A percentile compares a stretch with the other conserved stretches of the same genome.
Evolutionary conservation across 108 stramenopile genomes (phyloP).

Genomic region (Asterionellopsis glacialis): DNA sequence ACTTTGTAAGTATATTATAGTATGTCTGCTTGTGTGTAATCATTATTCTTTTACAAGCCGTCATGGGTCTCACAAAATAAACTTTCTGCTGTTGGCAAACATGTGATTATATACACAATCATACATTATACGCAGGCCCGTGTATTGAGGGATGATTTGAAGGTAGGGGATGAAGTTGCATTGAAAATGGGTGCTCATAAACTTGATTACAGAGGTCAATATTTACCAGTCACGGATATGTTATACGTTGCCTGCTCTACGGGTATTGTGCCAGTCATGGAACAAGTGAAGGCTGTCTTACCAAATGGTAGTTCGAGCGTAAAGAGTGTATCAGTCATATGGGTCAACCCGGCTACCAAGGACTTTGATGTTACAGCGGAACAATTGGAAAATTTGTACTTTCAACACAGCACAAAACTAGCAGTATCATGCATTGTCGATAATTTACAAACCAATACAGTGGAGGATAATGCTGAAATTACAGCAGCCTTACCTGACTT

Average conservation of each 20-base stretch:
- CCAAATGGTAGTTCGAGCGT: constrained; percentile 54
- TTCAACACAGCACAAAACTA: constrained; percentile 62
- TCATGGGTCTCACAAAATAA: background rate
- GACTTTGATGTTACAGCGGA: constrained; percentile 66
- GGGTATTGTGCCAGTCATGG: constrained; percentile 66
- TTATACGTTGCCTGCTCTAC: constrained; percentile 53
- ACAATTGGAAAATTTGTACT: constrained; percentile 60
- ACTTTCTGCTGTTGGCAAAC: background rate
- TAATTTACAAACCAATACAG: constrained; percentile 23
- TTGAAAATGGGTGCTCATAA: constrained; percentile 50
- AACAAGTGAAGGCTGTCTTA: constrained; percentile 55
- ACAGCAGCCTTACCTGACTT: constrained; percentile 58
- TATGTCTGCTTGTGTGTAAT: no score
- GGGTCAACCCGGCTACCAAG: constrained; percentile 48
- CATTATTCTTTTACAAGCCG: background rate
- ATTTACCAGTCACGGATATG: constrained; percentile 72
- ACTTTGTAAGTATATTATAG: constrained; percentile 49
- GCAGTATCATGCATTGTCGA: constrained; percentile 65
- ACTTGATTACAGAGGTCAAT: constrained; percentile 50
- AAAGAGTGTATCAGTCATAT: constrained; percentile 48
- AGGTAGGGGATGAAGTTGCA: constrained; percentile 69
- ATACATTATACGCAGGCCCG: constrained; percentile 28
- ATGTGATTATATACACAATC: no score
- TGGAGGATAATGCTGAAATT: constrained; percentile 51
- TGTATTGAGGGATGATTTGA: constrained; percentile 46